Base-by-base conservation (phyloP, 2,329 filamentous ascomycete genomes). In the Tolypocladium tropicale region DNA sequence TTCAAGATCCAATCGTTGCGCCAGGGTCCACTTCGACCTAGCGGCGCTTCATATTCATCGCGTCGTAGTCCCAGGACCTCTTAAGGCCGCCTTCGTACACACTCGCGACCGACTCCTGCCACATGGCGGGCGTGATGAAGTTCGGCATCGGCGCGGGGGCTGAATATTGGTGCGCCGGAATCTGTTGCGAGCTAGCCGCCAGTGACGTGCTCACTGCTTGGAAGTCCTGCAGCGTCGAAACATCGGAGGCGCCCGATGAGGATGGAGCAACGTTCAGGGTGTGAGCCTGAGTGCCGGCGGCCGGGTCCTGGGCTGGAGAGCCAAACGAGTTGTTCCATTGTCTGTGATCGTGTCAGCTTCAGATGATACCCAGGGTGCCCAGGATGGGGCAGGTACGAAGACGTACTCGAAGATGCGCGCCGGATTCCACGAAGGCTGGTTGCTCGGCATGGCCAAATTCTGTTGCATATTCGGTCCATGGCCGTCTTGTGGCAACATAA, bases 251-350 rank as follows among this genome's bases (percentile, higher is more conserved):
- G 74, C 76, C 78, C 74, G 78, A 70, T 67, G 78, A 76, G 61
- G 77, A 74, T 60, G 76, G 67, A 36, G 59, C 34, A 65, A 77
- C 69, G 70, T 77, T 81, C 72, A 82, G 75, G 74, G 76, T 71
- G 68, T 70, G 76, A 68, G 74, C 69, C 65, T 77, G 75, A 62
- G 75, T 68, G 58, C 63, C 63, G 70, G 71, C 64, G 55, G 68
- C 61, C 55, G 66, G 58, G 51, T 69, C 62, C 59, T 69, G 66
- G 55, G 65, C 60, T 53, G 83, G 84, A 71, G 86, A 89, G 77
- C 90, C 89, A 75, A 96, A 97, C 62, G 93, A 92, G 67, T 88
- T 86, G 72, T 95, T 92, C 92, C 93, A 97, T 77, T 96, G 90
- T 71, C 92, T 95, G 56, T 25, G 28, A 18, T 41, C 33, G 28